Evolutionary conservation across 257 asterid genomes (phyloP), one percentile per base, ranked within the genome.

Genomic region (Primulina tabacum): DNA sequence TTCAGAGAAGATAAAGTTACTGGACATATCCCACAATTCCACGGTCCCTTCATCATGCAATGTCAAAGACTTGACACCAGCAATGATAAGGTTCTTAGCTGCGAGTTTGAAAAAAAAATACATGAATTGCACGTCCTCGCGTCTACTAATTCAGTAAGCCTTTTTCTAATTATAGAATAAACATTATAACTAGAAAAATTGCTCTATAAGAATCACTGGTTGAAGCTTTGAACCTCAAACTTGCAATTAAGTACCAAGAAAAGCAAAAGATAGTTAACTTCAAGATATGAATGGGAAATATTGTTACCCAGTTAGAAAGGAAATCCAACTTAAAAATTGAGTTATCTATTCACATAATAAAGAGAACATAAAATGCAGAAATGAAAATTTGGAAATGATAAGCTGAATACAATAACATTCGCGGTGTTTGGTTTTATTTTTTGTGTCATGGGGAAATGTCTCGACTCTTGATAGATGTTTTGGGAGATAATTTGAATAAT

Each of bases 61-160:
- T 6, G 95, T 88, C 83, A 92, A 96, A 70, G 98, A 92, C 85
- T 89, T 92, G 67, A 92, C 96, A 64, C 98, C 98, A 58, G 98
- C 98, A 73, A 92, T 97, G 66, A 92, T 73, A 68, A 92, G 96
- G 73, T 89, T 92, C 83, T 92, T 92, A 11, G 97, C 98, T 92
- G 96, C 87, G 79, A 79, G 29, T 16, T 74, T 55, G 33, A 70
- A 80, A 78, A 18, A 66, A 30, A 33, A 67, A 71, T 64, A 74
- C 55, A 63, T 38, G 20, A 57, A 64, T 52, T 55, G 60, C 71
- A n/a, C 43, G 28, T 64, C 12, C 10, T 61, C 30, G 28, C 40
- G 7, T 34, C 52, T 65, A 28, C 7, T 33, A 52, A 71, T 76
- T 53, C 58, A 73, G 6, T 14, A 65, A 33, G 52, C 52, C 64